Evolutionary conservation across 139 green algal species (phyloP).

Genomic region (Ettlia oleoabundans): DNA sequence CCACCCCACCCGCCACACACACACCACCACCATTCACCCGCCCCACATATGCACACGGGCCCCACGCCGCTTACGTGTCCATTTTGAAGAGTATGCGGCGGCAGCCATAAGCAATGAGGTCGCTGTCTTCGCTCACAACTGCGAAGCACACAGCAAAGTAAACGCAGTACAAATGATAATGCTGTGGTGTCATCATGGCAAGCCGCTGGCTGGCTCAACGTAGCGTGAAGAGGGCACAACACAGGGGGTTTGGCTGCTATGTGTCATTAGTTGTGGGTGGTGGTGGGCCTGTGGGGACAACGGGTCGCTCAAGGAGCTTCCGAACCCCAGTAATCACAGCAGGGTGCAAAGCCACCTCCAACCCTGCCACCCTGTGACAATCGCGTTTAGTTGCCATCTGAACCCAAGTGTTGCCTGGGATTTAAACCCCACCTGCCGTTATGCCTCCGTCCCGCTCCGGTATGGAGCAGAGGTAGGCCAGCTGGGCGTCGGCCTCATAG

Average conservation of each 20-base stretch:
- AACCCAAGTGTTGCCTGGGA: background rate
- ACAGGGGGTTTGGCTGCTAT: too few relatives aligned
- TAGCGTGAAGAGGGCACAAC: too few relatives aligned
- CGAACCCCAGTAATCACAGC: too few relatives aligned
- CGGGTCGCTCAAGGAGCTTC: too few relatives aligned
- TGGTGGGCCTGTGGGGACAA: too few relatives aligned
- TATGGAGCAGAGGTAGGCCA: slow-evolving; percentile 81
- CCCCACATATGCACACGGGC: too few relatives aligned
- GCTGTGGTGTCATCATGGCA: background rate
- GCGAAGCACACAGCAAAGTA: background rate
- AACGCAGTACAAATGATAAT: background rate
- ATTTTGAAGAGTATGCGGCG: slow-evolving; percentile 55
- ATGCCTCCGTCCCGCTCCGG: slow-evolving; percentile 76
- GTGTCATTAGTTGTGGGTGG: too few relatives aligned
- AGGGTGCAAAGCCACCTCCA: background rate
- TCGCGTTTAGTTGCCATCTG: background rate
- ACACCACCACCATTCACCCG: too few relatives aligned
- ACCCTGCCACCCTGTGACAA: background rate
- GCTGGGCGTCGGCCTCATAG: slow-evolving; percentile 98
- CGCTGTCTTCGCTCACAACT: slow-evolving; percentile 58
- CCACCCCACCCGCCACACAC: too few relatives aligned
- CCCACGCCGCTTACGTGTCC: background rate
- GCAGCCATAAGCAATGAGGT: slow-evolving; percentile 59
- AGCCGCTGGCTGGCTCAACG: background rate
- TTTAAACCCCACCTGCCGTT: slow-evolving; percentile 21